Evolutionary conservation across 2,329 filamentous ascomycete species (phyloP).

Genomic region (Emmonsiellopsis sp.): DNA sequence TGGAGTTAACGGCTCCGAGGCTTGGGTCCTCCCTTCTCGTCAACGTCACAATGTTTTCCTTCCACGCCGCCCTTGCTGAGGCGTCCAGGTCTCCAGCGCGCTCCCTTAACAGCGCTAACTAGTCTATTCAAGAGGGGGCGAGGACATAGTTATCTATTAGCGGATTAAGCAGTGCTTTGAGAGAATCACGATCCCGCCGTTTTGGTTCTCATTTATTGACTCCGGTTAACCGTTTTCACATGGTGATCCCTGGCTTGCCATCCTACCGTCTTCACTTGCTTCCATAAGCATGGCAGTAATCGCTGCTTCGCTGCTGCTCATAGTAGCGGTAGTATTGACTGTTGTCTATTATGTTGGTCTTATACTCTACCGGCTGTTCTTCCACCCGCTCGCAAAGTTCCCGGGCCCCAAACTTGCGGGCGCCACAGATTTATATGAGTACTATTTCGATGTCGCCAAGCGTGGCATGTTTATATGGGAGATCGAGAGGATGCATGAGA

Average conservation of each 20-base stretch:
- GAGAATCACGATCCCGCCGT: neutral
- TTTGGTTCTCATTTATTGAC: neutral
- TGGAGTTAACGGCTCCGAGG: too few species aligned
- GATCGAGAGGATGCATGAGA: constrained; percentile 20
- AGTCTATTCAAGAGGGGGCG: neutral
- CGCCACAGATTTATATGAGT: constrained; percentile 18
- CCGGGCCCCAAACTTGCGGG: constrained; percentile 22
- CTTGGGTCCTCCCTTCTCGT: too few species aligned
- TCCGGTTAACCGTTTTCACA: neutral
- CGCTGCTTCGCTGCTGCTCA: neutral
- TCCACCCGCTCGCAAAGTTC: constrained; percentile 19
- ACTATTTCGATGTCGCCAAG: constrained; percentile 18
- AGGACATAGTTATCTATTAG: neutral
- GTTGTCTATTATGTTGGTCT: neutral
- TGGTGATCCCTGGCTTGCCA: too few species aligned
- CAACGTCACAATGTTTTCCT: too few species aligned
- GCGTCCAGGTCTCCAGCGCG: too few species aligned
- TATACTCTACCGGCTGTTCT: constrained; percentile 16
- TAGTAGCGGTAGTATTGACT: neutral
- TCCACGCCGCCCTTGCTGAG: too few species aligned
- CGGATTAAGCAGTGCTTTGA: neutral
- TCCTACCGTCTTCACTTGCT: neutral
- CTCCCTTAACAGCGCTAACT: too few species aligned
- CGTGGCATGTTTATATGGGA: constrained; percentile 17
- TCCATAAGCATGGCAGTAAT: neutral